Base-by-base conservation (phyloP, 495 filamentous ascomycete genomes). In the Parathielavia hyrcaniae region DNA sequence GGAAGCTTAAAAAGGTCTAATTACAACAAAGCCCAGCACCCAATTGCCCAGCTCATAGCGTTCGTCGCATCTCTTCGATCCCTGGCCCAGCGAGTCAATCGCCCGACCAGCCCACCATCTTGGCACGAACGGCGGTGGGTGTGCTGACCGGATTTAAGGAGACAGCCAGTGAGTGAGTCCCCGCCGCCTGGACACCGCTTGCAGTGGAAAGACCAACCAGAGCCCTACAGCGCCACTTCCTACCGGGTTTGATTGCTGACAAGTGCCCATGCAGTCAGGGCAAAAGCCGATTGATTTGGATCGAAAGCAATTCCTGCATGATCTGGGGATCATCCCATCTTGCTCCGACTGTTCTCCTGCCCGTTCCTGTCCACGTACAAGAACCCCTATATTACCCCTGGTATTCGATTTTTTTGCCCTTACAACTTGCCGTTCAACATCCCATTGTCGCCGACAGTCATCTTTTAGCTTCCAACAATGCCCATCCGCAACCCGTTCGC, bases 401-500 rank as follows among this genome's bases (percentile, higher is more conserved):
- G 35, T 20, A 8, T 16, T 22, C 11, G 20, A n/a, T 35, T 23
- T 34, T 39, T 14, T 19, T 50, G 19, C 22, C 23, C 53, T 34
- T 22, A 26, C 49, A 40, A 12, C 49, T 14, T 34, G 6, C 41
- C 17, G 12, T 12, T 2, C 26, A 49, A 19, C 46, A 34, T 14
- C 5, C 41, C 17, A 44, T 19, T 19, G n/a, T 4, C 41, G 2
- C 13, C 13, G 17, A 36, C 7, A 36, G 8, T 52, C 36, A 36
- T 26, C 20, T 38, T 46, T 19, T 20, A 20, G 4, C 36, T 40
- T 20, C 6, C 61, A 58, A 78, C 59, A 41, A 89, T 91, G 87
- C 79, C 85, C n/a, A 87, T 90, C 68, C 85, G 86, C 61, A 91
- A 89, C 70, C 81, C 86, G 19, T 85, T 91, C 66, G 75, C 77